Evolutionary conservation across 2,329 filamentous ascomycete species (phyloP).

Genomic region (Ascochyta clinopodiicola): DNA sequence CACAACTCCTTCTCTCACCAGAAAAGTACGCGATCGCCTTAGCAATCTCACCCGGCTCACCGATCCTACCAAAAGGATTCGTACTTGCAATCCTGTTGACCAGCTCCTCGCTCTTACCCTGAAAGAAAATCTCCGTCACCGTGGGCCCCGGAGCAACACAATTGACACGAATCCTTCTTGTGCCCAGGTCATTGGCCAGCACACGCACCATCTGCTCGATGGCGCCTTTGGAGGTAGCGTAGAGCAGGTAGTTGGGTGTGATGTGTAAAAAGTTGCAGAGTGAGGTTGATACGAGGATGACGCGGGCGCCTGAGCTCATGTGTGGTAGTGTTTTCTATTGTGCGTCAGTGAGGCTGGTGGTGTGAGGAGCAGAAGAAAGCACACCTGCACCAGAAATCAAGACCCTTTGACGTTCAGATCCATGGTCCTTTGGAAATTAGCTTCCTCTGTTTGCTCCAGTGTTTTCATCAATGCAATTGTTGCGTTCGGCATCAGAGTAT

Average conservation of each 20-base stretch:
- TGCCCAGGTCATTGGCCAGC: slow-evolving; percentile 62
- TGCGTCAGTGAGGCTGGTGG: slow-evolving; percentile 47
- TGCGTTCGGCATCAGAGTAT: slow-evolving; percentile 65
- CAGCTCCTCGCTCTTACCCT: slow-evolving; percentile 45
- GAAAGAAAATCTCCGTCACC: slow-evolving; percentile 62
- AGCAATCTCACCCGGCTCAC: slow-evolving; percentile 36
- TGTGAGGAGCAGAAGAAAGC: background rate
- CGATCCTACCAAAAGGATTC: slow-evolving; percentile 30
- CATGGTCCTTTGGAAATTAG: slow-evolving; percentile 68
- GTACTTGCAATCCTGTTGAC: slow-evolving; percentile 25
- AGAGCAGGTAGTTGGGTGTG: slow-evolving; percentile 46
- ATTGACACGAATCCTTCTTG: slow-evolving; percentile 61
- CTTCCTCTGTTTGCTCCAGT: slow-evolving; percentile 66
- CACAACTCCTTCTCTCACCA: slow-evolving; percentile 28
- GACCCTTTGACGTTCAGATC: slow-evolving; percentile 60
- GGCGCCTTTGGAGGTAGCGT: slow-evolving; percentile 64
- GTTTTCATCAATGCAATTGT: slow-evolving; percentile 56
- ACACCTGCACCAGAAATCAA: slow-evolving; percentile 34
- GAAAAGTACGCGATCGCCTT: slow-evolving; percentile 28
- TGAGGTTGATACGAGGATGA: slow-evolving; percentile 31
- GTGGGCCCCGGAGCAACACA: slow-evolving; percentile 62
- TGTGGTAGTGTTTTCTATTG: slow-evolving; percentile 33
- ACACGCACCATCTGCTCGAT: slow-evolving; percentile 65
- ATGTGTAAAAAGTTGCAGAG: slow-evolving; percentile 22
- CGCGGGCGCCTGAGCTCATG: slow-evolving; percentile 18